Conservation (phyloP, 2,329 filamentous ascomycete species). For the Calonectria pauciramosa region DNA sequence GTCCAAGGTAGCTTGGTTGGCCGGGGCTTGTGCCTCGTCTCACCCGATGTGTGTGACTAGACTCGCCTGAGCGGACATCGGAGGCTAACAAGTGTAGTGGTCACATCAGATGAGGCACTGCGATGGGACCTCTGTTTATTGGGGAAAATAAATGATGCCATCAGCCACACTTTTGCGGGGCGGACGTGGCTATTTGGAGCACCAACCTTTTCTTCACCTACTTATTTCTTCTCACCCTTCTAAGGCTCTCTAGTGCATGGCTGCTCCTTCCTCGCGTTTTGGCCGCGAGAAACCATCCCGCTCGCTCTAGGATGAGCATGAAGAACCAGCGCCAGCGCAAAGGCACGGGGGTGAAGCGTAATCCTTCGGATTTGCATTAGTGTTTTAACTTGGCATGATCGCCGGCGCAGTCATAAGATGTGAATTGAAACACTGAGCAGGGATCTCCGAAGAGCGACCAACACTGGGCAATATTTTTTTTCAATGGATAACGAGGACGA, state of each 20-base stretch:
- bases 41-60: constrained; percentile 3
- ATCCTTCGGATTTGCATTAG: not conserved
- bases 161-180: not conserved
- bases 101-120: not conserved
- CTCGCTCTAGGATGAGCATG: not conserved
- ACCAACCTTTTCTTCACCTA: not conserved
- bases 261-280: not conserved
- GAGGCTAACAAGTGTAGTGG: not conserved
- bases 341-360: not conserved
- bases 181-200: not conserved
- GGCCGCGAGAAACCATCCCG: not conserved
- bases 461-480: not conserved
- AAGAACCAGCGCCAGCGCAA: not conserved
- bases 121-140: not conserved
- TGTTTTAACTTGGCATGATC: not conserved
- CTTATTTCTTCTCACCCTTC: not conserved
- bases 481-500: not conserved
- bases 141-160: not conserved
- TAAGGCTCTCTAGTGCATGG: not conserved
- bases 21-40: constrained; percentile 11
- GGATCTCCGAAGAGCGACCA: constrained; percentile 1
- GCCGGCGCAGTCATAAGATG: not conserved
- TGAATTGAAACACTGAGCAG: constrained; percentile 11
- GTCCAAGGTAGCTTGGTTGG: not conserved
- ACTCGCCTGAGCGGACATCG: not conserved